Base-by-base conservation (phyloP, 2,329 filamentous ascomycete genomes). In the Alternaria consortialis region DNA sequence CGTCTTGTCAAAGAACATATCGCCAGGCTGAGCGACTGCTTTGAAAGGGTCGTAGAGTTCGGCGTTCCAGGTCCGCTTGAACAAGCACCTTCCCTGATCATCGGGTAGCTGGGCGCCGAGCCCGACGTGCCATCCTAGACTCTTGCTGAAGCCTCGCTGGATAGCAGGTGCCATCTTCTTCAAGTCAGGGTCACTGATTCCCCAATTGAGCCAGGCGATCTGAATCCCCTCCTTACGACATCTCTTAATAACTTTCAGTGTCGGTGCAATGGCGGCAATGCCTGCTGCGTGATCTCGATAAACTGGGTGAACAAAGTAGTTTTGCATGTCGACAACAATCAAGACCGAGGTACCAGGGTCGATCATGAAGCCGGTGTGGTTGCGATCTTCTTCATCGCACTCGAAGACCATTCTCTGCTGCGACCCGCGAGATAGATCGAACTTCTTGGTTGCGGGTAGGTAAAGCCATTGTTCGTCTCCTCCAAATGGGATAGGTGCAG, bases 301-400 rank as follows among this genome's bases (percentile, higher is more conserved):
- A 7, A 70, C 60, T 4, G 73, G 72, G 46, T 76, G 67, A 46
- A 81, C 66, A 64, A 81, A 81, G 68, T 80, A 81, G 66, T 81
- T 81, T 57, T 81, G 80, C 79, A 81, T 81, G 65, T 81, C 79
- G 53, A 81, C 74, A 32, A 81, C 69, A 29, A 81, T 74, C 31
- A 81, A 64, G 27, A 80, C 70, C 2, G 80, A 77, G 36, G 70
- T 77, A 53, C 71, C 74, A 6, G 80, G 79, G 63, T 81, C 77
- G 56, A 81, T 79, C 62, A 79, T 72, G 68, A 79, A 78, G 42
- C 80, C 79, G 17, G 74, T 75, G 63, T 81, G 79, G 65, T 60
- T 51, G 27, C 75, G 73, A 23, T 78, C 73, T 40, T 72, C 73
- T 66, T 80, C 78, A 65, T 81, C 78, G 63, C 77, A 79, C 53